Conservation (phyloP, 768 basidiomycete species). For the Tylopilus balloui region DNA sequence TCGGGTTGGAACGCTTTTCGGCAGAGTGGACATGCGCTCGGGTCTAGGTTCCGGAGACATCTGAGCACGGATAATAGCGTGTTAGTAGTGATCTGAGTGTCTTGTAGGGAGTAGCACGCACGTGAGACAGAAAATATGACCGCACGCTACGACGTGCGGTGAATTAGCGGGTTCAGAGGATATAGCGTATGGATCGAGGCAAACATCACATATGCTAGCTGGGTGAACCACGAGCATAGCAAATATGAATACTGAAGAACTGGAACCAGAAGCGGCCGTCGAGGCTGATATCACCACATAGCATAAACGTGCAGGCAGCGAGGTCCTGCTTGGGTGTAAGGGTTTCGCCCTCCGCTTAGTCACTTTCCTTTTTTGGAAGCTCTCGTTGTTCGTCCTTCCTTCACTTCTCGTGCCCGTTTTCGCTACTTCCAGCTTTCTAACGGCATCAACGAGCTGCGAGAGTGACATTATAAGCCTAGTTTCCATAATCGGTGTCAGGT, state of each 20-base stretch:
- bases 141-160: conserved; percentile 72
- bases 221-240: conserved; percentile 62
- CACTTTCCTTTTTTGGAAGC: conserved; percentile 19
- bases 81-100: conserved; percentile 12
- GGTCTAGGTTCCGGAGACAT: conserved; percentile 49
- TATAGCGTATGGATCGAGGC: conserved; percentile 55
- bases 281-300: conserved; percentile 32
- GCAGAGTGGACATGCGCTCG: conserved; percentile 61
- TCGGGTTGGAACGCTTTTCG: conserved; percentile 55
- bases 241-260: conserved; percentile 23
- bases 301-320: conserved; percentile 31
- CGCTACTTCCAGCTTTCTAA: background rate
- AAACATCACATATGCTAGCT: conserved; percentile 72
- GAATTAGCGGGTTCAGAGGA: conserved; percentile 46
- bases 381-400: conserved; percentile 10
- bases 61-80: conserved; percentile 30
- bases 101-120: conserved; percentile 35
- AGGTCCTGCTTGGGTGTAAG: conserved; percentile 19
- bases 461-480: conserved; percentile 31
- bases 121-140: conserved; percentile 71
- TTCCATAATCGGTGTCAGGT: conserved; percentile 14
- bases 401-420: background rate
- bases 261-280: conserved; percentile 26
- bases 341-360: conserved; percentile 24
- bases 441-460: conserved; percentile 28